Evolutionary conservation across 495 filamentous ascomycete genomes (phyloP), one percentile per base, ranked within the genome.

Genomic region (Podospora sp.): DNA sequence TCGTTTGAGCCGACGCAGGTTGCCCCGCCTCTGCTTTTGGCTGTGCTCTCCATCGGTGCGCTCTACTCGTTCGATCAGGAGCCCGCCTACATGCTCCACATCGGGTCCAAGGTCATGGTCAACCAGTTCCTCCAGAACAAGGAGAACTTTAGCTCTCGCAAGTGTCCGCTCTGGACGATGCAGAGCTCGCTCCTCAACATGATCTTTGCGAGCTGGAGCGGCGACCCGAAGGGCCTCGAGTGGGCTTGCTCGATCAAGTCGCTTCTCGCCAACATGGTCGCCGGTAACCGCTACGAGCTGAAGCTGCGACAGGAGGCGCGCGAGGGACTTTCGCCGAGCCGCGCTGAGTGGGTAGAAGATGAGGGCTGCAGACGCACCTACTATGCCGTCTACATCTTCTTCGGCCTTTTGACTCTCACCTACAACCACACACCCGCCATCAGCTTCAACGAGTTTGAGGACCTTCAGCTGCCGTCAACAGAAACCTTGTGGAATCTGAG

Each of bases 331-430:
- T 84, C 83, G 66, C 91, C 92, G 9, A 91, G 85, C 56, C 90
- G 94, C 46, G 88, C 92, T 62, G 92, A 98, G 75, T 99, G 95
- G 95, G 89, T 98, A 65, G 92, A 95, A 74, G 95, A 99, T 74
- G 95, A 99, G 75, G 93, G 93, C 22, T 97, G 96, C 82, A 88
- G 94, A 62, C 92, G 95, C 55, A 98, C 95, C 1, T 99, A 98
- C 81, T 99, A 93, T 71, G 95, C 95, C n/a, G 94, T 98, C 63
- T 98, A 98, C 79, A 94, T 99, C 80, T 99, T 98, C 87, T 98
- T 98, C 73, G 95, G 95, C 65, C 86, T 98, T 75, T 81, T 99
- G 67, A 99, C 95, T 8, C 78, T 99, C 71, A 96, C 94, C 1
- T 99, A 94, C 85, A 97, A 99, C 78, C 95, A 98, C 78, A 97